Percentiles rank a stretch among this genome's conserved stretches.
phyloP scores from a whole-genome alignment of 352 stramenopile species.

The Peronospora tabacina region DNA sequence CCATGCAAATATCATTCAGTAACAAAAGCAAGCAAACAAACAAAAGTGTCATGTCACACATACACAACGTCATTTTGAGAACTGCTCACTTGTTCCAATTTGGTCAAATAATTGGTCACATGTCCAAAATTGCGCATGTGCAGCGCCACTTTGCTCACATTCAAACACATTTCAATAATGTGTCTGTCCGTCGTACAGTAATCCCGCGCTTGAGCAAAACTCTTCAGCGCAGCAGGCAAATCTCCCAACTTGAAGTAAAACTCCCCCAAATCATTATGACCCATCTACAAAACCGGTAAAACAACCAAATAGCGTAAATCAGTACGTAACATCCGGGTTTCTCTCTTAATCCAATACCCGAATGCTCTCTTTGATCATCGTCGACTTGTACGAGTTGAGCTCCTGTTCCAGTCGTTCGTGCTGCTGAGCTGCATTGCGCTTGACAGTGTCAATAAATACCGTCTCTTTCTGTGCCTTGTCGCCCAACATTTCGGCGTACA shows the following conservation, averaged over 20 bases:
- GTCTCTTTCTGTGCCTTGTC: conserved; percentile 35
- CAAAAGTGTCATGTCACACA: neutral
- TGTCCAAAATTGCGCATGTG: conserved; percentile 84
- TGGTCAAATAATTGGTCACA: conserved; percentile 83
- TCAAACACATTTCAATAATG: conserved; percentile 87
- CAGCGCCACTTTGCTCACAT: conserved; percentile 83
- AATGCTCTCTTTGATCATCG: conserved; percentile 89
- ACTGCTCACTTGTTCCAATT: conserved; percentile 70
- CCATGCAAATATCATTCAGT: neutral
- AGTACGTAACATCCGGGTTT: neutral
- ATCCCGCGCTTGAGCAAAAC: conserved; percentile 80
- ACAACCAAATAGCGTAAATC: conserved; percentile 1
- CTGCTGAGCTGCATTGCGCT: conserved; percentile 52
- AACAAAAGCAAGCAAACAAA: conserved; percentile 2
- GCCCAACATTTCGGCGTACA: conserved; percentile 57
- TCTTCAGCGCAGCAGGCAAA: conserved; percentile 66
- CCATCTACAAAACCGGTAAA: conserved; percentile 47
- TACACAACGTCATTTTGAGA: conserved; percentile 69
- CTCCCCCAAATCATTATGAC: conserved; percentile 79
- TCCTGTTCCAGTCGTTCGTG: conserved; percentile 83
- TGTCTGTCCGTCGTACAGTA: conserved; percentile 89
- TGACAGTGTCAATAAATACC: conserved; percentile 53
- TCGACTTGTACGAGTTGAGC: conserved; percentile 88
- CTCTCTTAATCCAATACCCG: conserved; percentile 30
- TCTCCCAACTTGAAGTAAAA: conserved; percentile 85